Evolutionary conservation across 2,329 filamentous ascomycete species (phyloP).

Genomic region (Gaeumannomyces tritici): DNA sequence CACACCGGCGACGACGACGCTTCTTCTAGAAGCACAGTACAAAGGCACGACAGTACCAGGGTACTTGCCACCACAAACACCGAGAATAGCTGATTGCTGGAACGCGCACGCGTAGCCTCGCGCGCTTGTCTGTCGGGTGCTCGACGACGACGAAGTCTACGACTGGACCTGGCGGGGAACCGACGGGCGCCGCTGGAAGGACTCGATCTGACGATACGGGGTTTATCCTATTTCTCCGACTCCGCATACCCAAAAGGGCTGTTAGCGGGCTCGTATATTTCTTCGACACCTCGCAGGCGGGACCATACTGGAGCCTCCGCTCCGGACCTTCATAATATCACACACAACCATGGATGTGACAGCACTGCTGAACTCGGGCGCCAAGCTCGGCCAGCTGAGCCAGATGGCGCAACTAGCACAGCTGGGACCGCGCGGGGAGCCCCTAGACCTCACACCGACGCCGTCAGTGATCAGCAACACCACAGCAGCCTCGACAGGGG

Average conservation of each 20-base stretch:
- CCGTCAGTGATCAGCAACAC: conserved; percentile 14
- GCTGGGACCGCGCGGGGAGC: conserved; percentile 16
- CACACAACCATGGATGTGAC: conserved; percentile 28
- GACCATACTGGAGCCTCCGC: not conserved
- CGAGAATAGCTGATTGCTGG: not conserved
- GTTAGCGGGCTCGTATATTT: not conserved
- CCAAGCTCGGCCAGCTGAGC: not conserved
- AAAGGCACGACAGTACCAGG: not conserved
- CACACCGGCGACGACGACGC: not conserved
- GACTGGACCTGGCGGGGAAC: not conserved
- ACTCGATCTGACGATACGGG: not conserved
- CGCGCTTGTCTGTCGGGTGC: too few relatives aligned
- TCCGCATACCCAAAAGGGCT: not conserved
- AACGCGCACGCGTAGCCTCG: too few relatives aligned
- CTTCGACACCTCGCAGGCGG: not conserved
- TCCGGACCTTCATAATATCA: not conserved
- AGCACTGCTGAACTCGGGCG: conserved; percentile 24
- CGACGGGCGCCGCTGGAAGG: not conserved
- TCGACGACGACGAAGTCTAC: not conserved
- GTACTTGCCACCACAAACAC: not conserved
- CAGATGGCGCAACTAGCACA: conserved; percentile 6
- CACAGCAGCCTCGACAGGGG: conserved; percentile 13
- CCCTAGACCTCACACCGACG: conserved; percentile 12
- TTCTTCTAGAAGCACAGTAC: not conserved
- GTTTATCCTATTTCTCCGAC: conserved; percentile 1